Percentiles rank a stretch among this genome's conserved stretches.
Conservation (phyloP, 2,329 filamentous ascomycete genomes). For the Clarireedia hainanense region DNA sequence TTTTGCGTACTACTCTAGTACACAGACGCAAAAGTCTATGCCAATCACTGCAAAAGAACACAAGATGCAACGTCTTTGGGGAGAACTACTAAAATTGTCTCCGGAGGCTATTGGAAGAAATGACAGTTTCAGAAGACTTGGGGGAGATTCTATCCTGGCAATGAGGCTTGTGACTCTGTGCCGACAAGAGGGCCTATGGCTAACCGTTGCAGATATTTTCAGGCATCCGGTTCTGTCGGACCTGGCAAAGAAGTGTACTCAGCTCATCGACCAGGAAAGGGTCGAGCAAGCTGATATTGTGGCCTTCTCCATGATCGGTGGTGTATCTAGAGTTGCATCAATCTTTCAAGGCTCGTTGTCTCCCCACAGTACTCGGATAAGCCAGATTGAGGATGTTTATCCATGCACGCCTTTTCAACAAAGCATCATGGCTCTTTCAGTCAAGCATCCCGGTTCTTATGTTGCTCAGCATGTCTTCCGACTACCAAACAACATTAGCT, state of each 20-base stretch:
- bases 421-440: constrained; percentile 31
- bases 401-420: constrained; percentile 32
- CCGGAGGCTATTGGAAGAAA: constrained; percentile 13
- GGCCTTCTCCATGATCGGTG: constrained; percentile 17
- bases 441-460: constrained; percentile 28
- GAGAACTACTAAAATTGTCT: constrained; percentile 7
- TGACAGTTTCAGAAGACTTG: constrained; percentile 33
- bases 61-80: constrained; percentile 11
- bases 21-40: background rate
- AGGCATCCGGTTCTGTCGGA: constrained; percentile 33
- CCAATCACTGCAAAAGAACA: constrained; percentile 7
- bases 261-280: constrained; percentile 17
- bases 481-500: constrained; percentile 14
- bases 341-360: constrained; percentile 17
- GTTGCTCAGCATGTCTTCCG: constrained; percentile 24
- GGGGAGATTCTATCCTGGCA: constrained; percentile 30
- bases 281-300: background rate
- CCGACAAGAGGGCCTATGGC: constrained; percentile 22
- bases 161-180: constrained; percentile 37
- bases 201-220: constrained; percentile 38
- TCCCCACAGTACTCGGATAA: background rate
- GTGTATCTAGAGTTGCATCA: background rate
- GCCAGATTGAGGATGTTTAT: constrained; percentile 31
- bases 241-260: constrained; percentile 28
- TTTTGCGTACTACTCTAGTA: background rate